Conservation (phyloP, 2,329 filamentous ascomycete species). For the Sphaerulina vaccinii region DNA sequence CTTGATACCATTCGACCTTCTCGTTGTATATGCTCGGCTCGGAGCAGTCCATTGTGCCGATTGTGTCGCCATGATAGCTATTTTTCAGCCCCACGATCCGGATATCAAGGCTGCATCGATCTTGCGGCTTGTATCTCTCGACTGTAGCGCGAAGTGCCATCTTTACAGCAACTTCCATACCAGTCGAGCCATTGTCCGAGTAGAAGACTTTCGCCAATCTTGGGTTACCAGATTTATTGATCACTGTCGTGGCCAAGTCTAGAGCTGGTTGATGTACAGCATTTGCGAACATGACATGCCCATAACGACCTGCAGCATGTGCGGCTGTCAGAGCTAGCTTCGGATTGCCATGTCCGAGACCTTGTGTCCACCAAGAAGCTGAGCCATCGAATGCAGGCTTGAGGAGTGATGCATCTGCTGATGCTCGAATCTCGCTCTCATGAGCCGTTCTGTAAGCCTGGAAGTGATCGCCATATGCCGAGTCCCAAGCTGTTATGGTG, state of each 20-base stretch:
- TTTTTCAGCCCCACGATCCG: constrained; percentile 73
- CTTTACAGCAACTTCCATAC: constrained; percentile 79
- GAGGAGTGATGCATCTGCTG: constrained; percentile 44
- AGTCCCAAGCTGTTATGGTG: constrained; percentile 74
- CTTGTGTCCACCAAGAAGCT: constrained; percentile 90
- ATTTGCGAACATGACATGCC: constrained; percentile 84
- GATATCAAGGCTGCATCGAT: constrained; percentile 51
- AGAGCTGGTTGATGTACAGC: constrained; percentile 77
- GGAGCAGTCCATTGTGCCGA: constrained; percentile 82
- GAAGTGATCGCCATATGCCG: constrained; percentile 75
- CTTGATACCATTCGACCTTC: constrained; percentile 82
- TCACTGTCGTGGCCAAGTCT: constrained; percentile 63
- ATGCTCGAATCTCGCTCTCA: constrained; percentile 29
- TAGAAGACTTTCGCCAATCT: constrained; percentile 73
- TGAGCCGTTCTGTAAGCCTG: constrained; percentile 53
- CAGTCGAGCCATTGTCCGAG: constrained; percentile 81
- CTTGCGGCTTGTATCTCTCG: constrained; percentile 58
- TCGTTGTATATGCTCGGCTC: constrained; percentile 77
- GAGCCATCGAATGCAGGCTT: constrained; percentile 76
- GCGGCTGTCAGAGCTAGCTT: constrained; percentile 70
- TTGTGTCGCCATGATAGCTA: constrained; percentile 84
- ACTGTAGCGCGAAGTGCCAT: constrained; percentile 74
- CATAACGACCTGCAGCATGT: constrained; percentile 78
- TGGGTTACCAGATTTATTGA: constrained; percentile 60
- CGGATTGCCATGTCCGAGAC: constrained; percentile 76